Percentiles rank a stretch among this genome's conserved stretches.
Evolutionary conservation across 2,329 filamentous ascomycete genomes (phyloP).

Genomic region (Coniochaeta pulveracea): DNA sequence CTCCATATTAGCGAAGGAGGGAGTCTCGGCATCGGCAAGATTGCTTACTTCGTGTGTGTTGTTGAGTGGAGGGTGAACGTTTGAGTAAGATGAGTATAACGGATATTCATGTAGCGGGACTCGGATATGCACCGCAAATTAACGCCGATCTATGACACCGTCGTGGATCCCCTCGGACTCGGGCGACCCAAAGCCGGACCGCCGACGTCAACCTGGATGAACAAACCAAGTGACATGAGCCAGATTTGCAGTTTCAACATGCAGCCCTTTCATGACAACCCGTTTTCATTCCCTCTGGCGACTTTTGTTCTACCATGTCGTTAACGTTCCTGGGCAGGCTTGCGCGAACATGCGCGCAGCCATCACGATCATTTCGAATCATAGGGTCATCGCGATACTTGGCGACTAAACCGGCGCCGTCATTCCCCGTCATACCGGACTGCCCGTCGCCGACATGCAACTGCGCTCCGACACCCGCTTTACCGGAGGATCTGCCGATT

Average conservation of each 20-base stretch:
- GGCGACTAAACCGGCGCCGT: conserved; percentile 12
- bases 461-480: conserved; percentile 54
- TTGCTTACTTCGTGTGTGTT: neutral
- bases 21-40: conserved; percentile 47
- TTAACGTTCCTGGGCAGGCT: neutral
- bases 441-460: conserved; percentile 70
- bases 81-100: too few relatives aligned
- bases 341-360: conserved; percentile 1
- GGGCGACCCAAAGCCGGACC: too few relatives aligned
- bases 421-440: conserved; percentile 32
- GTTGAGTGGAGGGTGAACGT: too few relatives aligned
- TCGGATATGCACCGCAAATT: too few relatives aligned
- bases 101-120: too few relatives aligned
- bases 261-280: too few relatives aligned
- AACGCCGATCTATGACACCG: too few relatives aligned
- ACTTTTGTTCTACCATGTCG: conserved; percentile 3
- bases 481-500: conserved; percentile 61
- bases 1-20: conserved; percentile 42
- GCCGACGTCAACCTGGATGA: too few relatives aligned
- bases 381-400: neutral
- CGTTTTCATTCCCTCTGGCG: too few relatives aligned
- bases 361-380: conserved; percentile 1
- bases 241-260: too few relatives aligned
- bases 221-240: too few relatives aligned
- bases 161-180: too few relatives aligned